Conservation (phyloP, 495 filamentous ascomycete species). For the Podospora didyma region DNA sequence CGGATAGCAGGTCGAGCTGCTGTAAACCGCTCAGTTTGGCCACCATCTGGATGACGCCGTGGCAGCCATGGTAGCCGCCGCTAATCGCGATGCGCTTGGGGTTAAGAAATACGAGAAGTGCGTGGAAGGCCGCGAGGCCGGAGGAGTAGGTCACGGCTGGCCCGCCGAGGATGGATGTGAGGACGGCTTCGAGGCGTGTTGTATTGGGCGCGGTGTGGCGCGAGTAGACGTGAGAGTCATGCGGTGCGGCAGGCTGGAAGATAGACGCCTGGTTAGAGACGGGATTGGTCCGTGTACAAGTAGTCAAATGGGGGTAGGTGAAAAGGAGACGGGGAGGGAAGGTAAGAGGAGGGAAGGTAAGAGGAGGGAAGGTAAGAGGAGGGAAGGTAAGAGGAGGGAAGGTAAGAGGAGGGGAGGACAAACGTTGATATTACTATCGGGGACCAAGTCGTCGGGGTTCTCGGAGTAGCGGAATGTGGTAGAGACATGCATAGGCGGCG, state of each 20-base stretch:
- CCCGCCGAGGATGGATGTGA: slow-evolving; percentile 66
- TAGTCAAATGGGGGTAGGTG: too few species aligned
- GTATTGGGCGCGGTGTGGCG: slow-evolving; percentile 69
- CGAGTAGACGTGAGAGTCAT: slow-evolving; percentile 70
- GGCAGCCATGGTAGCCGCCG: slow-evolving; percentile 88
- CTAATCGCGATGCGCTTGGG: slow-evolving; percentile 75
- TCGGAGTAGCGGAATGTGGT: slow-evolving; percentile 81
- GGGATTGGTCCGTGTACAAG: too few species aligned
- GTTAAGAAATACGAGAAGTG: slow-evolving; percentile 69
- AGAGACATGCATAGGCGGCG: slow-evolving; percentile 79
- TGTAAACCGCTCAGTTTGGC: slow-evolving; percentile 64
- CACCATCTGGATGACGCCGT: slow-evolving; percentile 72
- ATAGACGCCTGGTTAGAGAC: too few species aligned
- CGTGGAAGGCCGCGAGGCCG: slow-evolving; percentile 84
- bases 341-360: background rate
- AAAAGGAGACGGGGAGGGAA: slow-evolving; percentile 3
- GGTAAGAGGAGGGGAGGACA: slow-evolving; percentile 8
- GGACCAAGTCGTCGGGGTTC: slow-evolving; percentile 59
- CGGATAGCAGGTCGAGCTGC: slow-evolving; percentile 56
- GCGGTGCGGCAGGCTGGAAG: slow-evolving; percentile 32
- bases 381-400: too few species aligned
- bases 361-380: too few species aligned
- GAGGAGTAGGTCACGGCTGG: slow-evolving; percentile 73
- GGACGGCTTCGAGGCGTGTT: slow-evolving; percentile 78
- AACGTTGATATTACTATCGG: slow-evolving; percentile 44